Percentiles rank a stretch among this genome's conserved stretches.
These are phyloP conservation scores for Acrasis kona DNA, from an alignment of 78 protist genomes.

Conservation along the genomic window DNA sequence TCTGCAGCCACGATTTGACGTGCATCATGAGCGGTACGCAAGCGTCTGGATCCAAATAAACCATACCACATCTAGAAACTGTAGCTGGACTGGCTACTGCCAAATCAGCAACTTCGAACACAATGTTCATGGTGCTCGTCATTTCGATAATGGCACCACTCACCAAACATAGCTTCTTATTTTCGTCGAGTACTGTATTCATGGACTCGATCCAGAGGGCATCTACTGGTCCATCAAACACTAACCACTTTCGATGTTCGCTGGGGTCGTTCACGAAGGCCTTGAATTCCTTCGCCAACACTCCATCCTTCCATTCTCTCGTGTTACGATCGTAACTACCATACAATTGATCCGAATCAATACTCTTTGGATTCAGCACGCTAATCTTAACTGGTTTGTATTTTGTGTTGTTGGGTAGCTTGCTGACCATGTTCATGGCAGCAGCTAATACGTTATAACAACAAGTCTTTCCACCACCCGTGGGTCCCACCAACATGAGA, in stretches of 20 bases:
- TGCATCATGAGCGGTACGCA: conserved; percentile 32
- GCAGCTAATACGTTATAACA: conserved; percentile 23
- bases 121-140: conserved; percentile 46
- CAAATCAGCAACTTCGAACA: conserved; percentile 82
- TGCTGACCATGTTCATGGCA: conserved; percentile 45
- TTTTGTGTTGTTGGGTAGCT: background rate
- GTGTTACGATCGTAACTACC: conserved; percentile 67
- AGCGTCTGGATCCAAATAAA: conserved; percentile 56
- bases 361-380: conserved; percentile 70
- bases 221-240: conserved; percentile 88
- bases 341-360: conserved; percentile 75
- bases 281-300: conserved; percentile 41
- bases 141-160: conserved; percentile 76
- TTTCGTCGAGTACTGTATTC: conserved; percentile 90
- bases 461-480: conserved; percentile 77
- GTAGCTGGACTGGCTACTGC: conserved; percentile 86
- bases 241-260: conserved; percentile 44
- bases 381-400: background rate
- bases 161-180: conserved; percentile 88
- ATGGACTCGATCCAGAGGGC: conserved; percentile 92
- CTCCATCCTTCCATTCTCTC: conserved; percentile 84
- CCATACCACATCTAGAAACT: conserved; percentile 78
- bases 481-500: conserved; percentile 83
- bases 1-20: conserved; percentile 36
- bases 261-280: background rate